Evolutionary conservation across 2,329 filamentous ascomycete genomes (phyloP).

Genomic region (Paramyrothecium sp.): DNA sequence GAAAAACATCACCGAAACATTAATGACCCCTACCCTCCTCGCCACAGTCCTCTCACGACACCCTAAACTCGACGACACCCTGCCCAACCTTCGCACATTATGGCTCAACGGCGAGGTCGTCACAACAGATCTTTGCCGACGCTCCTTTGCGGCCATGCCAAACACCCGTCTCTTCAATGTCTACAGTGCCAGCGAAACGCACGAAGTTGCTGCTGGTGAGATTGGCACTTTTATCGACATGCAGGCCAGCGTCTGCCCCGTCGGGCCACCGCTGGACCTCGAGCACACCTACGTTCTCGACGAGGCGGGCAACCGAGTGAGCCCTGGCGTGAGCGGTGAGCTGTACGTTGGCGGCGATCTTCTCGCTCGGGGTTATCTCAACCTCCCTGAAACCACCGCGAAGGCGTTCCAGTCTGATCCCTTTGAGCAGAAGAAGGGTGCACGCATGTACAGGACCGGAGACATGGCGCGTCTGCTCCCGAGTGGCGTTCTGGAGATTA

Average conservation of each 20-base stretch:
- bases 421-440: conserved; percentile 57
- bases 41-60: conserved; percentile 72
- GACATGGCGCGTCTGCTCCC: conserved; percentile 67
- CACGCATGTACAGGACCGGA: conserved; percentile 73
- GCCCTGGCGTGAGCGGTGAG: conserved; percentile 64
- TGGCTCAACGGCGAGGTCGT: conserved; percentile 86
- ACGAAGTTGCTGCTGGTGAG: conserved; percentile 76
- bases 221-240: conserved; percentile 65
- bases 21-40: conserved; percentile 80
- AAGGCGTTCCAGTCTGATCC: conserved; percentile 68
- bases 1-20: conserved; percentile 71
- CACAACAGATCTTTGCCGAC: conserved; percentile 70
- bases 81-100: conserved; percentile 66
- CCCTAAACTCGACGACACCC: conserved; percentile 58
- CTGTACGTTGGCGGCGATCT: conserved; percentile 73
- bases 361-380: conserved; percentile 74
- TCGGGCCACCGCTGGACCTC: conserved; percentile 67
- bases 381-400: conserved; percentile 74
- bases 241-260: conserved; percentile 67
- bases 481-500: conserved; percentile 71
- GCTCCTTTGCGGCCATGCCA: conserved; percentile 66
- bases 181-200: conserved; percentile 81
- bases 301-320: conserved; percentile 64
- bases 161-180: conserved; percentile 71
- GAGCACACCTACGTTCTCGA: conserved; percentile 72